Evolutionary conservation across 441 rosid genomes (phyloP).

Genomic region (Euphorbia corollata): DNA sequence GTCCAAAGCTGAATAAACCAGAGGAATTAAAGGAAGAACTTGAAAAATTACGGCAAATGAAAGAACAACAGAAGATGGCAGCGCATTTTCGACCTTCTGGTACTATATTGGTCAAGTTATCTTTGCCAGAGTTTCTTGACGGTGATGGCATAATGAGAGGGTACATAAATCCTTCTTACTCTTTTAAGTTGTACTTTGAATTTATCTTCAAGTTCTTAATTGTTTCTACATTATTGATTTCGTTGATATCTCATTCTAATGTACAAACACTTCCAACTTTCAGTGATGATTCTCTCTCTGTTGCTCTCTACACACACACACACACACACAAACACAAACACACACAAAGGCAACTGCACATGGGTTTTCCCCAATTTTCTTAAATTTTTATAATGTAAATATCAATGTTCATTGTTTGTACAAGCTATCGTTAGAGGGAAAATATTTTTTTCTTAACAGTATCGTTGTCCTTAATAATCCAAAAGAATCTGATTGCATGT

Average conservation of each 20-base stretch:
- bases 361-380: background rate
- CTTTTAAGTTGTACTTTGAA: background rate
- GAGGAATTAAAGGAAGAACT: conserved; percentile 84
- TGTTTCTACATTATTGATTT: conserved; percentile 2
- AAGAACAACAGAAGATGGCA: conserved; percentile 56
- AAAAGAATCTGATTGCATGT: conserved; percentile 4
- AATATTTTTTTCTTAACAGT: background rate
- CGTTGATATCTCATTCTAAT: conserved; percentile 2
- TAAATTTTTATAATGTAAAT: background rate
- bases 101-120: conserved; percentile 50
- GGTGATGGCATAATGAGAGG: conserved; percentile 90
- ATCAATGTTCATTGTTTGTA: background rate
- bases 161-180: conserved; percentile 27
- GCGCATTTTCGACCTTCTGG: conserved; percentile 68
- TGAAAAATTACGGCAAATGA: conserved; percentile 51
- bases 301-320: background rate
- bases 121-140: conserved; percentile 55
- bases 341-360: background rate
- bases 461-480: background rate
- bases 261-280: conserved; percentile 6
- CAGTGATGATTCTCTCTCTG: background rate
- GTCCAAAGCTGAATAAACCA: conserved; percentile 63
- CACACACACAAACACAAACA: no score
- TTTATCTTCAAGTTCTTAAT: no score
- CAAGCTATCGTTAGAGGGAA: background rate